Evolutionary conservation across 2,329 filamentous ascomycete species (phyloP).

Genomic region (Zymoseptoria passerinii): DNA sequence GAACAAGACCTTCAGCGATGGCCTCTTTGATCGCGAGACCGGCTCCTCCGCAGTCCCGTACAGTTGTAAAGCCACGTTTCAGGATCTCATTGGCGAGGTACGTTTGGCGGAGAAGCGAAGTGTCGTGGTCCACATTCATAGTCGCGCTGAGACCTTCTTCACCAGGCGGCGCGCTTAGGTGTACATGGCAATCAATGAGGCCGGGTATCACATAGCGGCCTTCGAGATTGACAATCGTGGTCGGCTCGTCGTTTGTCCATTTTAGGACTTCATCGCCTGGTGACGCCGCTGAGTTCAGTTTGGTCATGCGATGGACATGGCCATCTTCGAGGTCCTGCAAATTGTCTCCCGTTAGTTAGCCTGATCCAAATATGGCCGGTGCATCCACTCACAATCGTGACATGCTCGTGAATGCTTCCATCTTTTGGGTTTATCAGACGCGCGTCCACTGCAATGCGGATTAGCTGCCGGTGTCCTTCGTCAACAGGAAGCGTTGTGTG

Average conservation of each 20-base stretch:
- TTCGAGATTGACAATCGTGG: conserved; percentile 33
- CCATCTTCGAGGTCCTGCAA: conserved; percentile 22
- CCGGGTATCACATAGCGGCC: conserved; percentile 44
- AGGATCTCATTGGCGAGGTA: conserved; percentile 46
- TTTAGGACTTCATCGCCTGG: conserved; percentile 23
- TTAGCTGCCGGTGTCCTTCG: neutral
- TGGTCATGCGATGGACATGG: conserved; percentile 24
- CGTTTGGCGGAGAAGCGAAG: conserved; percentile 40
- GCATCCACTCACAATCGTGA: conserved; percentile 14
- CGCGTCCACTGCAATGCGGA: neutral
- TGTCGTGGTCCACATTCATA: conserved; percentile 30
- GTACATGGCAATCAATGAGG: conserved; percentile 46
- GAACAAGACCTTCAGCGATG: conserved; percentile 47
- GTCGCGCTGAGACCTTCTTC: conserved; percentile 31
- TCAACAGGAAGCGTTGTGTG: neutral
- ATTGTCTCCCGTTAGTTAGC: neutral
- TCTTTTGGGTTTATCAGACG: conserved; percentile 24
- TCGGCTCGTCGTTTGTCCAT: conserved; percentile 20
- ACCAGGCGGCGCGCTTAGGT: conserved; percentile 40
- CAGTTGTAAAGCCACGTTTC: conserved; percentile 49
- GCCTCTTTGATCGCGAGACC: conserved; percentile 48
- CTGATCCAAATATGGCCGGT: neutral
- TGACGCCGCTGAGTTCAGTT: conserved; percentile 18
- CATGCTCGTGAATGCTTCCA: conserved; percentile 23
- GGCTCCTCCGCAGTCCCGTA: conserved; percentile 52